Conservation (phyloP, 108 stramenopile genomes). For the Pseudonitzschia multistriata region DNA sequence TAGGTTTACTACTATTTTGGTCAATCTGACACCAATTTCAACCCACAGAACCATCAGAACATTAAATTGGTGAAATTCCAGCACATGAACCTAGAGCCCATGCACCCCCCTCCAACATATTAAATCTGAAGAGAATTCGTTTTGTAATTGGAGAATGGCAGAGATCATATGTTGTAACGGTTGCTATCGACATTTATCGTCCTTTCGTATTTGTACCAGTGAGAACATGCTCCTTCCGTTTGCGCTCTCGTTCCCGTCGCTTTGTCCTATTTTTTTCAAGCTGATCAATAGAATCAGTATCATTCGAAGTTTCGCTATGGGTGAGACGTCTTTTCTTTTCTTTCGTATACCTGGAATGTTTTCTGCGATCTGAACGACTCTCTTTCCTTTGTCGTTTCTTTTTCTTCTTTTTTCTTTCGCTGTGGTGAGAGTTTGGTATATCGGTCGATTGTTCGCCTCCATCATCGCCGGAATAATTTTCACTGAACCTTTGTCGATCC, state of each 20-base stretch:
- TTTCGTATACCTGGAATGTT: background rate
- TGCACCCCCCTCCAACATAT: too few species aligned
- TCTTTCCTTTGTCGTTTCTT: conserved; percentile 3
- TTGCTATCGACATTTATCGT: background rate
- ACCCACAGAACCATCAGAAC: too few species aligned
- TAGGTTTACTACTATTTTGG: too few species aligned
- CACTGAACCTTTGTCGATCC: too few species aligned
- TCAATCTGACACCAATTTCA: too few species aligned
- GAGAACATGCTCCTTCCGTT: conserved; percentile 15
- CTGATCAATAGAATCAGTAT: conserved; percentile 20
- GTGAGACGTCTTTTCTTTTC: background rate
- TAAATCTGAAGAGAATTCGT: too few species aligned
- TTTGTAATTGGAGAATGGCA: conserved; percentile 30
- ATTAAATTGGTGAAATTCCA: too few species aligned
- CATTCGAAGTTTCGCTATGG: background rate
- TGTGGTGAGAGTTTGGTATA: too few species aligned
- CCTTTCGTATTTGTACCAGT: background rate
- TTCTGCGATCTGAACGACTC: background rate
- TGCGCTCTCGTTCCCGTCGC: conserved; percentile 29
- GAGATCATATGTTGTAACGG: too few species aligned
- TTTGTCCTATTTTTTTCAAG: conserved; percentile 22
- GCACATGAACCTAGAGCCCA: too few species aligned
- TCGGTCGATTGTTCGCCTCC: background rate
- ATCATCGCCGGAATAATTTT: too few species aligned
- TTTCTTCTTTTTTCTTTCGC: background rate